phyloP scores from a whole-genome alignment of 2,329 filamentous ascomycete species.

The Dryadomyces quercivorus region DNA sequence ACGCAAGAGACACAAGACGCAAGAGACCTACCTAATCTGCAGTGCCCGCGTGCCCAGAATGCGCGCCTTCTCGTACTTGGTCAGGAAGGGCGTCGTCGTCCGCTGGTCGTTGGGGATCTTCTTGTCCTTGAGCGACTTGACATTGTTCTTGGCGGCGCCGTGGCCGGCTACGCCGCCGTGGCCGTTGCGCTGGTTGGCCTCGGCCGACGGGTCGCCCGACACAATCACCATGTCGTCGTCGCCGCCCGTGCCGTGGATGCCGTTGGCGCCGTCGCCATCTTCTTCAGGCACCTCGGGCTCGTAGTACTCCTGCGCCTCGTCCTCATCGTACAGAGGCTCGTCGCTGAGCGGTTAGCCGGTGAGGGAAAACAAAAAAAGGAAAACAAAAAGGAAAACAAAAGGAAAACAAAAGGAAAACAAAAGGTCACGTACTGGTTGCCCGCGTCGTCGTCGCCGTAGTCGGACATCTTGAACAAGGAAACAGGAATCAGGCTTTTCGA shows the following conservation, averaged over 20 bases:
- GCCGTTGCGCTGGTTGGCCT: constrained; percentile 30
- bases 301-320: constrained; percentile 48
- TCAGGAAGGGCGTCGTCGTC: constrained; percentile 96
- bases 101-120: constrained; percentile 82
- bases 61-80: constrained; percentile 92
- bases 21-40: constrained; percentile 66
- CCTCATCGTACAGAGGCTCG: constrained; percentile 61
- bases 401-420: constrained; percentile 12
- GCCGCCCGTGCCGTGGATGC: constrained; percentile 39
- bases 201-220: constrained; percentile 47
- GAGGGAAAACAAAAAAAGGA: constrained; percentile 9
- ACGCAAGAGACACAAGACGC: no score
- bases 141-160: constrained; percentile 35
- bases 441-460: constrained; percentile 55
- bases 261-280: constrained; percentile 40
- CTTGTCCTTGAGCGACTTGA: constrained; percentile 58
- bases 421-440: constrained; percentile 35
- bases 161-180: constrained; percentile 40
- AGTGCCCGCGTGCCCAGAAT: constrained; percentile 86
- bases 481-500: no score
- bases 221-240: constrained; percentile 41
- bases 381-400: constrained; percentile 10
- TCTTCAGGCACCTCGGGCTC: constrained; percentile 42
- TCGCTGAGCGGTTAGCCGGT: constrained; percentile 32
- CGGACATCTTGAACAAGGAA: constrained; percentile 45